Conservation (phyloP, 306 rosid species). For the Canavalia gladiata region DNA sequence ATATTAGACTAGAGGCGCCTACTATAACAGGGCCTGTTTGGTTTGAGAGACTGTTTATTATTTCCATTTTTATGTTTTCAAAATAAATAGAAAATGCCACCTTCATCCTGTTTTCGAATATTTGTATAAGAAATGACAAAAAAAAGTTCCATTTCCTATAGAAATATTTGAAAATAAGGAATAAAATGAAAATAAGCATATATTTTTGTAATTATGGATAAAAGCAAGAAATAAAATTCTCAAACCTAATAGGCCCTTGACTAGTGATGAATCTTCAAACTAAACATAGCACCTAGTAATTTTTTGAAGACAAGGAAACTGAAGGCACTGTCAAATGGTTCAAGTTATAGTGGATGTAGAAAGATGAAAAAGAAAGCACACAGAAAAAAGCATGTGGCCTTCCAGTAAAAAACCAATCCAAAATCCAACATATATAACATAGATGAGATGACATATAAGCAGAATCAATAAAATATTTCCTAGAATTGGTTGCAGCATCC, state of each 20-base stretch:
- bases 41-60: not conserved
- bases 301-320: conserved; percentile 40
- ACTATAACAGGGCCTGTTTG: conserved; percentile 1
- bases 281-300: conserved; percentile 11
- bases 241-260: not conserved
- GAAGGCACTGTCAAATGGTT: conserved; percentile 33
- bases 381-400: conserved; percentile 15
- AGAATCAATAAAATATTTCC: conserved; percentile 41
- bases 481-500: not conserved
- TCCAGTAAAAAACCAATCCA: conserved; percentile 41
- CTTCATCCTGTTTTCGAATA: conserved; percentile 16
- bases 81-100: not conserved
- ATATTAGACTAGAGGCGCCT: conserved; percentile 16
- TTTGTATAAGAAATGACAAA: not conserved
- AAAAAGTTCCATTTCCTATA: not conserved
- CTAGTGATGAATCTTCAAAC: conserved; percentile 36
- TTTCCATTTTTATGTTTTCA: not conserved
- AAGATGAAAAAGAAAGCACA: conserved; percentile 32
- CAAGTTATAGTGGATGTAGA: conserved; percentile 25
- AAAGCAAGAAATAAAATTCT: not conserved
- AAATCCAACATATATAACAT: conserved; percentile 33
- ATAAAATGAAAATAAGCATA: not conserved
- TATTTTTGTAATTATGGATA: not conserved
- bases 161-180: not conserved
- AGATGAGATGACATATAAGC: conserved; percentile 32